Evolutionary conservation across 805 yeast species (phyloP), one percentile per base, ranked within the genome.

Genomic region (Candida andamanensis): DNA sequence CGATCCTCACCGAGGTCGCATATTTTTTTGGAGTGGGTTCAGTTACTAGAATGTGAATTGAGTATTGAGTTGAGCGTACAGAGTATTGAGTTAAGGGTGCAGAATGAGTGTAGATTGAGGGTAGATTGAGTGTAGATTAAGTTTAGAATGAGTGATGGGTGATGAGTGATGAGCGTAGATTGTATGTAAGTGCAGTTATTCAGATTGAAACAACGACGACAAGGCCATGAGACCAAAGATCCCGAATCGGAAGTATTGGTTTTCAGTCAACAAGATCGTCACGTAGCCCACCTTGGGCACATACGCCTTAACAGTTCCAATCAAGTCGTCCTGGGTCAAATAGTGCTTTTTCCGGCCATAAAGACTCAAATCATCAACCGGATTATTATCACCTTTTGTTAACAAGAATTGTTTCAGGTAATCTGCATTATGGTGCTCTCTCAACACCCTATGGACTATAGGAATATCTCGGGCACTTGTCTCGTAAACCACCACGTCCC

Each of bases 301-400:
- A 54, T 89, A 92, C 1, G 83, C 97, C 58, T 80, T 80, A n/a
- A 90, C 98, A 2, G 87, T 78, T 2, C 97, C 97, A 6, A 85
- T 77, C 32, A 92, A 72, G 50, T 92, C 97, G 24, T 78, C 72
- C 42, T 89, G 78, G 46, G 85, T 78, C 47, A 92, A 65, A 48
- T 92, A 92, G 28, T 65, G 66, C 49, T 85, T 89, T 34, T 75
- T 77, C 42, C 75, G 70, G 1, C 87, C 83, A 53, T 92, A 92
- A 28, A 92, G 68, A 11, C 85, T 80, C 44, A 92, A 69, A 58
- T 92, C 98, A 58, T 92, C 95, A 32, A 83, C 79, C 3, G 89
- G 85, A 54, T 92, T 92, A 56, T 92, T 92, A 57, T 92, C 98
- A 56, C 98, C 98, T 57, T 92, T 92, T 1, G 98, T 92, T 39